Percentiles rank a stretch among this genome's conserved stretches.
Conservation (phyloP, 2,329 filamentous ascomycete species). For the Microcyclosporella mali region DNA sequence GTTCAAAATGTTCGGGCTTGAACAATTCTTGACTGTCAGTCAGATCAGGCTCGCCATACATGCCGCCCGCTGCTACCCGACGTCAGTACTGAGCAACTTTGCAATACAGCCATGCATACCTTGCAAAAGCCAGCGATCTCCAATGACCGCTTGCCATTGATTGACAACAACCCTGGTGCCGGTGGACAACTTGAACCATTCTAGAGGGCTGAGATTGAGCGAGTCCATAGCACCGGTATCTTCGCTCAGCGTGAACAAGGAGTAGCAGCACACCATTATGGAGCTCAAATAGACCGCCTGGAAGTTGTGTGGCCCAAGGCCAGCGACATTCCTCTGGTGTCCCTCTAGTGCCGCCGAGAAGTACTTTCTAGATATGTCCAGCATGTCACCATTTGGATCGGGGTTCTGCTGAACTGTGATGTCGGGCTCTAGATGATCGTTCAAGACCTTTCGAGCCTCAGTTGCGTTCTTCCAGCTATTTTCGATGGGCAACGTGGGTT, state of each 20-base stretch:
- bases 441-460: background rate
- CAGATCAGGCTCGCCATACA: constrained; percentile 17
- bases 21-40: constrained; percentile 12
- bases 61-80: constrained; percentile 7
- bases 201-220: constrained; percentile 13
- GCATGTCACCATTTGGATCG: constrained; percentile 13
- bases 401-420: constrained; percentile 1
- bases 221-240: constrained; percentile 5
- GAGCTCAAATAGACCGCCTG: constrained; percentile 16
- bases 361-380: constrained; percentile 17
- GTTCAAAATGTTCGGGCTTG: constrained; percentile 6
- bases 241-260: constrained; percentile 19
- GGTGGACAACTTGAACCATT: constrained; percentile 20
- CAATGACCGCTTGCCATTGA: constrained; percentile 8
- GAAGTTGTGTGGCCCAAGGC: constrained; percentile 14
- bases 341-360: constrained; percentile 21
- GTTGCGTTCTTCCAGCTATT: constrained; percentile 8
- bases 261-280: constrained; percentile 18
- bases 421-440: background rate
- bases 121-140: constrained; percentile 12
- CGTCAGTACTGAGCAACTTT: background rate
- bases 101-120: constrained; percentile 1
- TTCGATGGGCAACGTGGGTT: background rate
- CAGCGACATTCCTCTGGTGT: constrained; percentile 15
- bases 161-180: constrained; percentile 13